Evolutionary conservation across 805 yeast genomes (phyloP).

Genomic region (Lachancea waltii): DNA sequence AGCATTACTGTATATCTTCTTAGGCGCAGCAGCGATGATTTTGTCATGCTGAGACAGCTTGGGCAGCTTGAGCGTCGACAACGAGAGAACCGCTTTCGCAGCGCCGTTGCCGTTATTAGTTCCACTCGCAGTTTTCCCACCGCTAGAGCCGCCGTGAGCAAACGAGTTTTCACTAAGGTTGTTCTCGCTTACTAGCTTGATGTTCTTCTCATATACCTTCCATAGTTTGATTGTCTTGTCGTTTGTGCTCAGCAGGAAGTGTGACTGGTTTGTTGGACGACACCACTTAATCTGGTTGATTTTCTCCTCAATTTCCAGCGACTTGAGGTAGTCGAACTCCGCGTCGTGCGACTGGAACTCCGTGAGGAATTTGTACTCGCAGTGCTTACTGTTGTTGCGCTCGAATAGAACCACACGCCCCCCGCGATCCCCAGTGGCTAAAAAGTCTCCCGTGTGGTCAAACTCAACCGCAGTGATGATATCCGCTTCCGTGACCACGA

Average conservation of each 20-base stretch:
- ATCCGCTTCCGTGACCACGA: constrained; percentile 95
- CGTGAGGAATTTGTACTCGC: constrained; percentile 92
- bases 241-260: constrained; percentile 82
- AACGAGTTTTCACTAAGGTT: constrained; percentile 50
- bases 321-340: constrained; percentile 92
- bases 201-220: constrained; percentile 89
- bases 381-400: constrained; percentile 67
- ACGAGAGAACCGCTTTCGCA: constrained; percentile 32
- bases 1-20: constrained; percentile 85
- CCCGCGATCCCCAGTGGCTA: constrained; percentile 98
- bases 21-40: constrained; percentile 91
- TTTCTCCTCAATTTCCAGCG: constrained; percentile 95
- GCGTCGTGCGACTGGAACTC: constrained; percentile 99
- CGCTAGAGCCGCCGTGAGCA: constrained; percentile 7
- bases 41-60: constrained; percentile 89
- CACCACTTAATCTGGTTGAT: constrained; percentile 98
- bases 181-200: constrained; percentile 87
- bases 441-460: constrained; percentile 86
- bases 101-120: constrained; percentile 13
- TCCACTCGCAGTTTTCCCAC: background rate
- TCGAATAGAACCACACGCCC: constrained; percentile 96
- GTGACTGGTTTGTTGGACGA: constrained; percentile 80
- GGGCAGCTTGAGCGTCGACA: constrained; percentile 63
- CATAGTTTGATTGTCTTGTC: constrained; percentile 98
- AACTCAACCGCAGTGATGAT: constrained; percentile 96